These are phyloP conservation scores for Phialemoniopsis sp. DNA, from an alignment of 2,329 filamentous ascomycete genomes.

Conservation along the genomic window DNA sequence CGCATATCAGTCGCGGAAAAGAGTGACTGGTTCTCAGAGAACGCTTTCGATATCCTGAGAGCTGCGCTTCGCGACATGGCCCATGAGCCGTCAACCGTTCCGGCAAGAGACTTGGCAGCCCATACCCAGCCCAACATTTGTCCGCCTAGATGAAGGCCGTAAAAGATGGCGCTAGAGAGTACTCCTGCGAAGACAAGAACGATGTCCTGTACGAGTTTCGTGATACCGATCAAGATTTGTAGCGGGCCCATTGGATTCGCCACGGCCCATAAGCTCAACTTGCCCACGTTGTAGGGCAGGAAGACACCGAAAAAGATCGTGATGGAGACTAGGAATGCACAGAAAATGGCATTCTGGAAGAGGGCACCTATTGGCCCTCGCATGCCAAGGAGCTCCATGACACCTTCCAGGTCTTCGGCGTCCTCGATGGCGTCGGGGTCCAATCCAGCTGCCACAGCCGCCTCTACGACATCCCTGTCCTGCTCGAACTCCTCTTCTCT, in stretches of 20 bases:
- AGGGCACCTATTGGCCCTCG: constrained; percentile 86
- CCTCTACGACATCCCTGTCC: constrained; percentile 58
- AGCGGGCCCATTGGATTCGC: constrained; percentile 78
- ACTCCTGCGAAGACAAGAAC: constrained; percentile 62
- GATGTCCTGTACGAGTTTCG: constrained; percentile 77
- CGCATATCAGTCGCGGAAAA: constrained; percentile 60
- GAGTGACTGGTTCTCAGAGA: constrained; percentile 45
- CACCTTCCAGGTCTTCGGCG: constrained; percentile 90
- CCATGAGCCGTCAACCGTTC: constrained; percentile 23
- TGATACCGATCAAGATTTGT: constrained; percentile 64
- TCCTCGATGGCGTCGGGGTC: constrained; percentile 77
- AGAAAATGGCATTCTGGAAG: constrained; percentile 93
- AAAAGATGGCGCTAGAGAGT: constrained; percentile 31
- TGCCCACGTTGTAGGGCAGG: constrained; percentile 87
- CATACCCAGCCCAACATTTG: constrained; percentile 23
- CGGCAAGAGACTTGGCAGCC: no score
- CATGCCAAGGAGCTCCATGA: constrained; percentile 95
- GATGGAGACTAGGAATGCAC: constrained; percentile 80
- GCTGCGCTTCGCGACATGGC: constrained; percentile 35
- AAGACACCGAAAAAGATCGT: constrained; percentile 85
- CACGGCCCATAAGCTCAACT: constrained; percentile 73
- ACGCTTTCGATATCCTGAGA: constrained; percentile 43
- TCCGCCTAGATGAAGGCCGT: constrained; percentile 31
- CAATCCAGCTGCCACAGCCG: constrained; percentile 62
- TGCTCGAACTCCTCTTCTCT: constrained; percentile 28